These are phyloP conservation scores for Coleophoma eucalyptorum DNA, from an alignment of 2,329 filamentous ascomycete species.

Conservation along the genomic window DNA sequence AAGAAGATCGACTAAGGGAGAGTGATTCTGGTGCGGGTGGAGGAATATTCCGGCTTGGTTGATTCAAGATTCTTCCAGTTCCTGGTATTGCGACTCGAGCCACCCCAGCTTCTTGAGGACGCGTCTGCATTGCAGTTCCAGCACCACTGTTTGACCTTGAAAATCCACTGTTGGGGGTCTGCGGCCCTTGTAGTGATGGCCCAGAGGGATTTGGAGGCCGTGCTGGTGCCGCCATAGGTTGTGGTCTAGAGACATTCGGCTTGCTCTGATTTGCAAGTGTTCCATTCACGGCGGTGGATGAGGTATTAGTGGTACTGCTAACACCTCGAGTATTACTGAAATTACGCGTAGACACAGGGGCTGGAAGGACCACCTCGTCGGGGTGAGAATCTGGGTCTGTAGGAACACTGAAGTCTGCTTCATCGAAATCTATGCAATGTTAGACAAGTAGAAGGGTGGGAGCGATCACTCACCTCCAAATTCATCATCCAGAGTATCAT, in stretches of 20 bases:
- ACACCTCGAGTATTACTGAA: conserved; percentile 9
- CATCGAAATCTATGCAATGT: conserved; percentile 61
- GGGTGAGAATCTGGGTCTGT: conserved; percentile 62
- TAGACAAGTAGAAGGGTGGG: conserved; percentile 25
- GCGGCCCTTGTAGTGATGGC: conserved; percentile 14
- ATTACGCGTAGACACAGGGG: conserved; percentile 16
- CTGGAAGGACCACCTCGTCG: conserved; percentile 66
- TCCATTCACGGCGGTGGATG: conserved; percentile 5
- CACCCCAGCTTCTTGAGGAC: conserved; percentile 11
- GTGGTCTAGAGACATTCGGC: conserved; percentile 18
- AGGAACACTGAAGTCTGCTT: conserved; percentile 69
- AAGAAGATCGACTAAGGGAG: conserved; percentile 7
- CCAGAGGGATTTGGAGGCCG: conserved; percentile 15
- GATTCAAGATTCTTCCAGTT: conserved; percentile 20
- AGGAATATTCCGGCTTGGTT: conserved; percentile 24
- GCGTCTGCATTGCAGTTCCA: conserved; percentile 8
- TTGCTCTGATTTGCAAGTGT: conserved; percentile 21
- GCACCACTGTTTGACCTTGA: conserved; percentile 19
- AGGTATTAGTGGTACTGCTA: conserved; percentile 6
- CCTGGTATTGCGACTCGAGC: conserved; percentile 8
- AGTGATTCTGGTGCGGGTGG: conserved; percentile 22
- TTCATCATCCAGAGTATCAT: conserved; percentile 42
- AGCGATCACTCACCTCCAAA: conserved; percentile 47
- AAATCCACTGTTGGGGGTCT: conserved; percentile 25
- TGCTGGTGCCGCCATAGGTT: conserved; percentile 22